Evolutionary conservation across 495 filamentous ascomycete species (phyloP), one percentile per base, ranked within the genome.

Genomic region (Penicillium ochrochloron): DNA sequence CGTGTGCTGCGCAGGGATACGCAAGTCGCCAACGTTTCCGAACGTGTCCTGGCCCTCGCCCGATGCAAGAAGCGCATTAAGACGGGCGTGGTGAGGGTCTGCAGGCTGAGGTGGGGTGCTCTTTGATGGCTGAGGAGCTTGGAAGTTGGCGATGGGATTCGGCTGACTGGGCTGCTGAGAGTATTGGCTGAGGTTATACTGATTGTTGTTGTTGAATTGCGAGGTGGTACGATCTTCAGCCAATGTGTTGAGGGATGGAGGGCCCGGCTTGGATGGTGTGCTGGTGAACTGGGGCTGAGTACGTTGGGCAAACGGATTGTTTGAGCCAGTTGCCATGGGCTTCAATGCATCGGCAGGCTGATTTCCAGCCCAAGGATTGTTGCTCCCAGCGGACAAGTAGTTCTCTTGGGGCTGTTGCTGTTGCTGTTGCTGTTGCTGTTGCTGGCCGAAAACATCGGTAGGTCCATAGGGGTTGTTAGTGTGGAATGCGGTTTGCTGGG

Each of bases 1-100:
- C 0, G 95, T 99, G 77, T 99, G 95, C 75, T 99, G 95, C 37
- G 95, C 88, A 2, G 95, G 96, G 67, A 99, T 96, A 75, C 95
- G 93, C 34, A 97, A 83, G 59, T 98, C 89, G 59, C 95, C 95
- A 42, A 90, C 90, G 71, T 99, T 99, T 57, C 95, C 95, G 74
- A 97, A 99, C 1, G 96, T 98, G 73, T 99, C 95, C 79, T 93
- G 89, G 25, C 95, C 95, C 50, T 97, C 96, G 61, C 95, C 93
- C 25, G 82, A 83, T 9, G 91, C 85, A 50, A 99, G 86, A 14
- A 99, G 89, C n/a, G 90, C 87, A 68, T 98, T 97, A 60, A 99
- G 88, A 70, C 84, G 88, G n/a, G 89, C 86, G 69, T 93, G 88
- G 68, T 96, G 91, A 48, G 94, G 90, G 70, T 91, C 89, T 56